These are phyloP conservation scores for Sarocladiaceae sp. DNA, from an alignment of 2,329 filamentous ascomycete genomes.

Conservation along the genomic window DNA sequence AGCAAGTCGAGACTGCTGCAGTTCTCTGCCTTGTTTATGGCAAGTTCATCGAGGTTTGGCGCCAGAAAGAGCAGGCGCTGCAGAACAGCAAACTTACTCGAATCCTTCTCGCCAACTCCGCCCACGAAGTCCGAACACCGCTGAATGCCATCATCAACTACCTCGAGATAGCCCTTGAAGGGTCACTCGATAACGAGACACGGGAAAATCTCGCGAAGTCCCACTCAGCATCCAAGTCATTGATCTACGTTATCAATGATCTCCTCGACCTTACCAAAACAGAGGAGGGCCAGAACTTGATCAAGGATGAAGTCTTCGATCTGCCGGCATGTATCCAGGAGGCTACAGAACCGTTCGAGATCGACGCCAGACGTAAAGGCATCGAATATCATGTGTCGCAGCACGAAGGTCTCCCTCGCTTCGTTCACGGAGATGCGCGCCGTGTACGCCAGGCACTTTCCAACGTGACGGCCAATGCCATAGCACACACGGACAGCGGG, in stretches of 20 bases:
- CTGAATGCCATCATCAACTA: conserved; percentile 95
- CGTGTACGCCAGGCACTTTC: conserved; percentile 78
- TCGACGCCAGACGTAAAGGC: conserved; percentile 71
- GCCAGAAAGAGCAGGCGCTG: conserved; percentile 80
- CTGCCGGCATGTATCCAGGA: conserved; percentile 68
- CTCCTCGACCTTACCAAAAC: conserved; percentile 84
- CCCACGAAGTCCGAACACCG: conserved; percentile 86
- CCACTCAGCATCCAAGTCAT: conserved; percentile 85
- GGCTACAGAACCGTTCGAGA: conserved; percentile 68
- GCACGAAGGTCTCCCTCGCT: conserved; percentile 63
- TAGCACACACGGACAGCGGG: conserved; percentile 70
- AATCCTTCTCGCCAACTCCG: conserved; percentile 78
- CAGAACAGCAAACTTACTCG: conserved; percentile 78
- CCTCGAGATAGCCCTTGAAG: conserved; percentile 84
- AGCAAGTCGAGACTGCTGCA: conserved; percentile 84
- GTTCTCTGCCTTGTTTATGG: conserved; percentile 84
- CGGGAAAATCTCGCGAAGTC: conserved; percentile 80
- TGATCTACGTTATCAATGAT: conserved; percentile 94
- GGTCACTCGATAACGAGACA: conserved; percentile 72
- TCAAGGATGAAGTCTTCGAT: conserved; percentile 79
- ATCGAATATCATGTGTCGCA: conserved; percentile 66
- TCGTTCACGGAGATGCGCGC: conserved; percentile 74
- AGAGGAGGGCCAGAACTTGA: conserved; percentile 72
- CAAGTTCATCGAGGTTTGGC: conserved; percentile 88
- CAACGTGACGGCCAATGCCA: conserved; percentile 80